Base-by-base conservation (phyloP, 495 filamentous ascomycete genomes). In the Astrocystis sublimbata region DNA sequence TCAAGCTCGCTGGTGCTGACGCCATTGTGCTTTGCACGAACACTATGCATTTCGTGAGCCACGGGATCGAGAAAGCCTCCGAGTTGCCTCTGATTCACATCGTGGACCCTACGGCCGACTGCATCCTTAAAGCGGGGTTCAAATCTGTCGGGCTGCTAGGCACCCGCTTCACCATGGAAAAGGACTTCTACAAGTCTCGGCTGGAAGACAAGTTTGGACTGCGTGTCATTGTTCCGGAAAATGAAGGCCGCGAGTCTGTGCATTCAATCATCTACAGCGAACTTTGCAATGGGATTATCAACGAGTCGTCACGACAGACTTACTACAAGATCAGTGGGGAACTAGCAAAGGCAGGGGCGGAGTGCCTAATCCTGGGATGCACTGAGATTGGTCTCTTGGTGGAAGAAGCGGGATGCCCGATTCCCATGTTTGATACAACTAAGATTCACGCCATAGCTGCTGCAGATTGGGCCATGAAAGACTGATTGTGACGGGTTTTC, bases 121-220 rank as follows among this genome's bases (percentile, higher is more conserved):
- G 10, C 24, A 57, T 57, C 26, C 53, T 57, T 26, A 57, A 43
- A 43, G 53, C 53, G 13, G 53, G 53, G 21, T 57, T 57, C 53
- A 57, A 57, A 43, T 57, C 53, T 21, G 53, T 57, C 38, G 53
- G 53, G 24, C 53, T 57, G n/a, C 38, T 57, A 9, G 53, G 53
- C 38, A 57, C 53, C 7, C 53, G 53, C 24, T 57, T 57, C 38
- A 57, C 53, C 36, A 57, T 57, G 53, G 53, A 57, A n/a, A 57
- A 57, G 24, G 53, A 57, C 53, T 57, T 57, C 53, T 57, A 57
- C 35, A 57, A 57, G 24, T 36, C 36, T 43, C 53, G 53, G 13
- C 35, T 57, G 7, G 33, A 23, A 2, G 53, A 57, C 15, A 43
- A 57, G 36, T 57, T 42, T 57, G 53, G 53, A 9, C 9, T 57